A percentile compares a stretch with the other conserved stretches of the same genome.
phyloP scores from a whole-genome alignment of 2,329 filamentous ascomycete species.

The Aureobasidium leucospermi region DNA sequence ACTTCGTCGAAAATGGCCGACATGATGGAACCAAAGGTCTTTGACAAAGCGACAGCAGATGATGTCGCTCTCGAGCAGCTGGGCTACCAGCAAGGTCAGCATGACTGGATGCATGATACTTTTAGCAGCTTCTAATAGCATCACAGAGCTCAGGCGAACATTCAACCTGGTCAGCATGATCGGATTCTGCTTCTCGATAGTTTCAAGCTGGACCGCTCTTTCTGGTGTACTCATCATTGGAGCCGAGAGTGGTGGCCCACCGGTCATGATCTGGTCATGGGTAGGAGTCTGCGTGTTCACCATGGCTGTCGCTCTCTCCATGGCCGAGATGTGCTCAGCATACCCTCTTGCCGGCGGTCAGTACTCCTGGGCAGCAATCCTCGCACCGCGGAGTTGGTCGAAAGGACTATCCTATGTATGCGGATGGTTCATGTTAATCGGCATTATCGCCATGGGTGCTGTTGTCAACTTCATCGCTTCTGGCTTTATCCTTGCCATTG shows the following conservation, averaged over 20 bases:
- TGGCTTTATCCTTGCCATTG: conserved; percentile 50
- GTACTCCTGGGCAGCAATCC: conserved; percentile 51
- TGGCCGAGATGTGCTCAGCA: conserved; percentile 53
- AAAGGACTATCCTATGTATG: conserved; percentile 32
- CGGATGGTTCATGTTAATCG: conserved; percentile 33
- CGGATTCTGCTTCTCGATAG: conserved; percentile 52
- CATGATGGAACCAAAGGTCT: conserved; percentile 2
- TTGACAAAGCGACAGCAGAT: conserved; percentile 21
- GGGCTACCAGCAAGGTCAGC: conserved; percentile 33
- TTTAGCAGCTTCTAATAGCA: neutral
- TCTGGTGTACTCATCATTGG: conserved; percentile 51
- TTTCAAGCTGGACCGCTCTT: conserved; percentile 52
- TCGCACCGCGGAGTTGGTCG: conserved; percentile 41
- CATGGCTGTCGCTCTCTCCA: conserved; percentile 49
- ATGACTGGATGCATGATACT: neutral
- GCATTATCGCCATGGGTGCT: conserved; percentile 47
- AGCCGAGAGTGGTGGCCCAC: conserved; percentile 48
- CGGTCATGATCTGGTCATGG: conserved; percentile 54
- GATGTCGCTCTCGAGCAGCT: conserved; percentile 34
- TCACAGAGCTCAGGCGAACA: conserved; percentile 47
- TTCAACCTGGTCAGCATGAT: conserved; percentile 52
- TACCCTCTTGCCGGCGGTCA: conserved; percentile 52
- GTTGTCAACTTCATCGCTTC: conserved; percentile 48
- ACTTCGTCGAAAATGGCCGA: neutral
- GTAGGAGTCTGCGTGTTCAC: conserved; percentile 45